A percentile compares a stretch with the other conserved stretches of the same genome.
Conservation (phyloP, 768 basidiomycete genomes). For the Mycena haematopus region DNA sequence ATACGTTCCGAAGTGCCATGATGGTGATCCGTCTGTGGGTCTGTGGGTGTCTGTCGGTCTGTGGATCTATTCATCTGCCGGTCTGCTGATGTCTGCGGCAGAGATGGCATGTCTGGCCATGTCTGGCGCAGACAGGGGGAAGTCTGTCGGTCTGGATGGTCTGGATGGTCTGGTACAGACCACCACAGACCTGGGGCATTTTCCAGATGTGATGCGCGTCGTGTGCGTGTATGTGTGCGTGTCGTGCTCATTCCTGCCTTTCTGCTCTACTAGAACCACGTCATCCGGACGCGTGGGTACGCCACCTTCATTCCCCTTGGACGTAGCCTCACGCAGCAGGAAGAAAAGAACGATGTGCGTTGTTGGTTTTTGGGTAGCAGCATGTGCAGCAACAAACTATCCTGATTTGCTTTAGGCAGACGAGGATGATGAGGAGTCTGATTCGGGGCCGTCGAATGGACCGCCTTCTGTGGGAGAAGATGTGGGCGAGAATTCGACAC, state of each 20-base stretch:
- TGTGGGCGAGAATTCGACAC: constrained; percentile 55
- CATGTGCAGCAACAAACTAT: too few species aligned
- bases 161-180: constrained; percentile 1
- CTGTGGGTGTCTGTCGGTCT: constrained; percentile 1
- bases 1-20: neutral
- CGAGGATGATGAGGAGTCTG: constrained; percentile 56
- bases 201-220: too few species aligned
- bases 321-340: constrained; percentile 71
- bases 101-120: neutral
- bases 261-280: constrained; percentile 53
- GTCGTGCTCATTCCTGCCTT: constrained; percentile 15
- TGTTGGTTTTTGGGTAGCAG: neutral
- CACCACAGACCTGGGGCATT: constrained; percentile 1
- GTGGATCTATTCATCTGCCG: neutral
- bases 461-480: constrained; percentile 53
- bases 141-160: constrained; percentile 4
- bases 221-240: constrained; percentile 27
- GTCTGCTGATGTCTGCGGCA: neutral
- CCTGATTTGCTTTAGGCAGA: constrained; percentile 54
- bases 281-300: constrained; percentile 70
- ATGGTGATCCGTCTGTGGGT: neutral
- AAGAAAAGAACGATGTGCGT: constrained; percentile 85
- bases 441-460: constrained; percentile 48
- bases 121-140: constrained; percentile 3
- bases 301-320: constrained; percentile 77